These are phyloP conservation scores for Penicillium cinerascens DNA, from an alignment of 495 filamentous ascomycete genomes.

Conservation along the genomic window DNA sequence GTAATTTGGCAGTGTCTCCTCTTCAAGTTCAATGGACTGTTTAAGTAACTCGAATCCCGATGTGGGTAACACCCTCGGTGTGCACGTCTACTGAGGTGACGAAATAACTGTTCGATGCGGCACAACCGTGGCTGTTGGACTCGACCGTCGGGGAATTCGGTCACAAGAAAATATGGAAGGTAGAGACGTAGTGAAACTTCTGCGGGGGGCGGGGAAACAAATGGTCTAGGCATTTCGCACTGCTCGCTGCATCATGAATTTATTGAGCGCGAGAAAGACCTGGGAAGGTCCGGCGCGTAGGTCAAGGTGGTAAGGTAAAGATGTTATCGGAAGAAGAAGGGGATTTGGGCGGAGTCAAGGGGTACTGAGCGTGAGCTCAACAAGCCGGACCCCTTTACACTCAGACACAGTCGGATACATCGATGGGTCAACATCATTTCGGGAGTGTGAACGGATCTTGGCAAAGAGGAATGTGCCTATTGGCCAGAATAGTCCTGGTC, in stretches of 20 bases:
- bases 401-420: no score
- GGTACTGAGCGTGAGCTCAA: no score
- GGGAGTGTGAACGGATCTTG: no score
- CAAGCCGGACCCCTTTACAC: no score
- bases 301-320: not conserved
- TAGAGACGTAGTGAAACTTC: not conserved
- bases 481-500: no score
- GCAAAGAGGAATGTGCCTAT: no score
- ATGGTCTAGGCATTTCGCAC: not conserved
- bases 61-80: not conserved
- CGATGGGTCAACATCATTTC: no score
- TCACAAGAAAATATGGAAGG: not conserved
- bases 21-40: constrained; percentile 23
- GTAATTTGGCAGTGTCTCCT: constrained; percentile 43
- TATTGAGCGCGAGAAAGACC: not conserved
- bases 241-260: not conserved
- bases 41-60: constrained; percentile 16
- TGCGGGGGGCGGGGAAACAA: not conserved
- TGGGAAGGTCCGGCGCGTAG: not conserved
- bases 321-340: no score
- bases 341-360: no score
- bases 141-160: not conserved
- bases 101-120: not conserved
- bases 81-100: not conserved
- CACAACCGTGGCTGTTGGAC: not conserved